phyloP scores from a whole-genome alignment of 306 rosid species.

The Quercus mongolica region DNA sequence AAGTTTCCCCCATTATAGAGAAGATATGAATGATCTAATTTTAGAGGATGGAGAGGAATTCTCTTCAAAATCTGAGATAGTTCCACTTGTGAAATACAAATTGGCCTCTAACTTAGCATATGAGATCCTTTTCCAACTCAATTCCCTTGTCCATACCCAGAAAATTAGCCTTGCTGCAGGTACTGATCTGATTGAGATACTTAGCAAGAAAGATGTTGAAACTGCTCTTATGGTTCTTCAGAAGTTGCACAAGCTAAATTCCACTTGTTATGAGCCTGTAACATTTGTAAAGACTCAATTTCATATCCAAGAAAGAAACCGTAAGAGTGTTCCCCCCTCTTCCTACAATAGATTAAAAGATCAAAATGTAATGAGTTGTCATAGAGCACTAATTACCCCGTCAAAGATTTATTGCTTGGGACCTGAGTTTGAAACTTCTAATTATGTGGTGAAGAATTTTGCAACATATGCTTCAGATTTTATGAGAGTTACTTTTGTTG shows the following conservation, averaged over 20 bases:
- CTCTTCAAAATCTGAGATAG: constrained; percentile 43
- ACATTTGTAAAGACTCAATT: constrained; percentile 49
- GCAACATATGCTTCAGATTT: constrained; percentile 70
- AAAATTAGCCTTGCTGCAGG: constrained; percentile 68
- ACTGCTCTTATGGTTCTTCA: constrained; percentile 53
- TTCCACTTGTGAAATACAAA: constrained; percentile 60
- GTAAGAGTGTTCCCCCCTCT: constrained; percentile 26
- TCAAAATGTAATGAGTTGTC: constrained; percentile 80
- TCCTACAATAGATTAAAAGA: constrained; percentile 39
- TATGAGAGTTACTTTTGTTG: constrained; percentile 88
- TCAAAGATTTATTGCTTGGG: constrained; percentile 81
- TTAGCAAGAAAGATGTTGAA: constrained; percentile 49
- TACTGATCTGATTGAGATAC: constrained; percentile 49
- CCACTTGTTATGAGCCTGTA: constrained; percentile 67
- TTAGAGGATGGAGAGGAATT: constrained; percentile 53
- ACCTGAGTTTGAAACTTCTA: constrained; percentile 91
- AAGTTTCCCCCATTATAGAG: constrained; percentile 57
- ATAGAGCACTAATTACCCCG: constrained; percentile 84
- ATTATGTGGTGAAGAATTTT: constrained; percentile 83
- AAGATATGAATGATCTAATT: constrained; percentile 38
- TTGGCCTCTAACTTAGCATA: constrained; percentile 42
- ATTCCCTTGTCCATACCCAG: constrained; percentile 81
- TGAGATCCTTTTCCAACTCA: constrained; percentile 76
- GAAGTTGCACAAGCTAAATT: constrained; percentile 64
- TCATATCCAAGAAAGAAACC: constrained; percentile 37